These are phyloP conservation scores for Plasmodium yoelii DNA, from an alignment of 169 alveolate species.

Conservation along the genomic window DNA sequence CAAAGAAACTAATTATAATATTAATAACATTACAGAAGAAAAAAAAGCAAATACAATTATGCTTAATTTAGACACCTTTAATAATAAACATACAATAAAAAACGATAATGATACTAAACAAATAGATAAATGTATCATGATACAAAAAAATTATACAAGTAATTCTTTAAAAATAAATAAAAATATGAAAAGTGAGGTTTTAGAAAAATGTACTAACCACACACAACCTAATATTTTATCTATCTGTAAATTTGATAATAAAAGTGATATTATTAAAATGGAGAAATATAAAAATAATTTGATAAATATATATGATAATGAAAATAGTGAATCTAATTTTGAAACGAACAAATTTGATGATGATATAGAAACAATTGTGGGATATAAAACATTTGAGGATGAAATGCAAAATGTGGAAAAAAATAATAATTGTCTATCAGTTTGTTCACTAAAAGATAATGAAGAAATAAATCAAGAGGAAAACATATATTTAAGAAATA, in stretches of 20 bases:
- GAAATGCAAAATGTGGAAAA: too few species aligned
- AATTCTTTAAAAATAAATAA: constrained; percentile 5
- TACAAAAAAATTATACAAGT: constrained; percentile 1
- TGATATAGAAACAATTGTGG: constrained; percentile 6
- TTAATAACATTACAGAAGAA: background rate
- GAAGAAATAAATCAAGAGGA: constrained; percentile 10
- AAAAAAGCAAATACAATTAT: background rate
- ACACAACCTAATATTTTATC: constrained; percentile 1
- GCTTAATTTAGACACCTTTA: background rate
- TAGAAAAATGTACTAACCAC: constrained; percentile 4
- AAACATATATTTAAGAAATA: constrained; percentile 1
- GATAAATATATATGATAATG: constrained; percentile 6
- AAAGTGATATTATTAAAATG: background rate
- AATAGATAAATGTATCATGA: background rate
- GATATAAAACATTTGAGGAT: background rate
- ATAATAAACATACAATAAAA: constrained; percentile 3
- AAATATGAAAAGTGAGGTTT: background rate
- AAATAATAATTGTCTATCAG: too few species aligned
- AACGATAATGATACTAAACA: background rate
- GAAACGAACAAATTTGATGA: background rate
- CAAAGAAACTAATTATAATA: constrained; percentile 22
- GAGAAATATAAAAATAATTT: constrained; percentile 16
- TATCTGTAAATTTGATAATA: constrained; percentile 12
- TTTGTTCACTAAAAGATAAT: background rate
- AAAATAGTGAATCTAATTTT: constrained; percentile 8